Conservation (phyloP, 352 stramenopile genomes). For the Phytophthora pinifolia region DNA sequence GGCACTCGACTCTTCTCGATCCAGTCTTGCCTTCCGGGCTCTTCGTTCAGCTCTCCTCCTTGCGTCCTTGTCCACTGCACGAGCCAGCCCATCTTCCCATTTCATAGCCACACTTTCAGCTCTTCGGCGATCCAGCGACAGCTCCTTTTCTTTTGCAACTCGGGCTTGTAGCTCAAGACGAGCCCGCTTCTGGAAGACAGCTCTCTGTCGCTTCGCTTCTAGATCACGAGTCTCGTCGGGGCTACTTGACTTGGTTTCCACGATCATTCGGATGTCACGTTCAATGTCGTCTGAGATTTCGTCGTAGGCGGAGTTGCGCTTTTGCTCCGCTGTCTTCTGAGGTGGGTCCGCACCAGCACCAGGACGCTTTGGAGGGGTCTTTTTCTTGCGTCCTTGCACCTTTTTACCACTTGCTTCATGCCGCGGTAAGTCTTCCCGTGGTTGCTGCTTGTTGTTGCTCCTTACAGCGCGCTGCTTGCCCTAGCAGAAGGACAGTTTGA, state of each 20-base stretch:
- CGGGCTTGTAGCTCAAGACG: conserved; percentile 17
- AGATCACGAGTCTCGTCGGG: conserved; percentile 7
- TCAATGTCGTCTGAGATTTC: conserved; percentile 4
- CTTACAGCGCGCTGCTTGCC: conserved; percentile 29
- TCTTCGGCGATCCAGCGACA: conserved; percentile 33
- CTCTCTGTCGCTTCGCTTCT: conserved; percentile 24
- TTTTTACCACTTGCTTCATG: conserved; percentile 30
- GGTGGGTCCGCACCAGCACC: not conserved
- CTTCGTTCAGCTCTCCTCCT: conserved; percentile 12
- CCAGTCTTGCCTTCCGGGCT: conserved; percentile 19
- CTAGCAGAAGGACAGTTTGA: conserved; percentile 3
- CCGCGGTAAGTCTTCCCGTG: conserved; percentile 15
- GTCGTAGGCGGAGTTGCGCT: not conserved
- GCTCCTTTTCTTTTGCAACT: conserved; percentile 10
- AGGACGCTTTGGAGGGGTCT: not conserved
- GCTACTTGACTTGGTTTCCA: conserved; percentile 1
- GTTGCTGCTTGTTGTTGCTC: conserved; percentile 18
- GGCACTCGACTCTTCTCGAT: conserved; percentile 23
- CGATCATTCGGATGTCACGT: conserved; percentile 11
- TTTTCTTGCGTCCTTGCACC: conserved; percentile 26
- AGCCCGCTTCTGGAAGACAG: conserved; percentile 30
- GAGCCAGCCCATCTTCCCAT: conserved; percentile 38
- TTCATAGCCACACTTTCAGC: conserved; percentile 56
- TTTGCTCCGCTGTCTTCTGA: not conserved
- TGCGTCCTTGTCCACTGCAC: conserved; percentile 24